Conservation (phyloP, 2,329 filamentous ascomycete species). For the Aspergillus ibericus region DNA sequence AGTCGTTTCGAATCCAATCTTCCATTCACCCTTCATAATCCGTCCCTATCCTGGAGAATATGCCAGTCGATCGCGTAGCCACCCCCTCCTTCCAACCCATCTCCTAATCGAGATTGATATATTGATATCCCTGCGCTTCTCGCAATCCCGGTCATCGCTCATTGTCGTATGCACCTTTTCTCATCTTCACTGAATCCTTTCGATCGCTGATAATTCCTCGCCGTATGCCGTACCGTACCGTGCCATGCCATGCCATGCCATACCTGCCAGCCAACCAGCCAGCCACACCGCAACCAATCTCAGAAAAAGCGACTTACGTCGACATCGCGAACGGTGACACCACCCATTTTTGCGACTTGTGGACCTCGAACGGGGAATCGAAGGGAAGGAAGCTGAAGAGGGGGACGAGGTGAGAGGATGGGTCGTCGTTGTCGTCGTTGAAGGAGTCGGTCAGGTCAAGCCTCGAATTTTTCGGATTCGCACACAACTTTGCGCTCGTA, state of each 20-base stretch:
- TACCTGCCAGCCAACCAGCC: constrained; percentile 4
- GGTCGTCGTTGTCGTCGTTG: constrained; percentile 43
- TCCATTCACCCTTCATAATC: no score
- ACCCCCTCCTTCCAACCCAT: no score
- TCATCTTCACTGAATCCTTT: not conserved
- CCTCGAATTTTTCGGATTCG: constrained; percentile 40
- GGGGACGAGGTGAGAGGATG: constrained; percentile 30
- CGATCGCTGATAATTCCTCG: no score
- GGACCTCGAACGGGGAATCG: constrained; percentile 27
- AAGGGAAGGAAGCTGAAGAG: constrained; percentile 27
- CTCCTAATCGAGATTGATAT: no score
- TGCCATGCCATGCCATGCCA: constrained; percentile 11
- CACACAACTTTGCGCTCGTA: constrained; percentile 32
- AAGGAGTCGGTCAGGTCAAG: constrained; percentile 31
- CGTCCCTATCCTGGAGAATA: no score
- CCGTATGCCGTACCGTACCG: not conserved
- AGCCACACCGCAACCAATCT: not conserved
- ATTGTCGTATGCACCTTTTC: no score
- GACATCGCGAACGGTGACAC: constrained; percentile 68
- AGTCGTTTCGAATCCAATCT: no score
- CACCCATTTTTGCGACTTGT: constrained; percentile 61
- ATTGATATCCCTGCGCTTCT: no score
- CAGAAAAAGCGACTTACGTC: constrained; percentile 50
- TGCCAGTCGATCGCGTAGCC: no score
- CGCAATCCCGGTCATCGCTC: no score